A percentile compares a stretch with the other conserved stretches of the same genome.
These are phyloP conservation scores for Chenopodium formosanum DNA, from an alignment of 148 eudicot genomes.

Conservation along the genomic window DNA sequence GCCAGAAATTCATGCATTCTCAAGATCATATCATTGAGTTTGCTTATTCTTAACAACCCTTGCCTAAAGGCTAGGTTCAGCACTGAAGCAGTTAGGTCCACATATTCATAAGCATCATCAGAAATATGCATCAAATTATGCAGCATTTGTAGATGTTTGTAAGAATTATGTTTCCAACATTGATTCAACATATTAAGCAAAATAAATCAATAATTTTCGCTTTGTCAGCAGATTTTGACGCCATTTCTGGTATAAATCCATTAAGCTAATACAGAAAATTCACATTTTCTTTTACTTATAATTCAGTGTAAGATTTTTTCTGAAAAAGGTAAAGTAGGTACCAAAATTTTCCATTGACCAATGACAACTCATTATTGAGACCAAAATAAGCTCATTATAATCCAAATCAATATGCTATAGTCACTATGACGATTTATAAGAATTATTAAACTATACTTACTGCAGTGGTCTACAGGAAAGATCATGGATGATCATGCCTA, in stretches of 20 bases:
- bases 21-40: background rate
- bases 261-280: background rate
- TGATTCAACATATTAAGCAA: background rate
- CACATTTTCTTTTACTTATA: background rate
- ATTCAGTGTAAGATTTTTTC: background rate
- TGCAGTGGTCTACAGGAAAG: constrained; percentile 89
- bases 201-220: background rate
- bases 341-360: background rate
- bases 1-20: background rate
- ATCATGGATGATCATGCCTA: constrained; percentile 94
- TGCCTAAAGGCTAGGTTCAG: background rate
- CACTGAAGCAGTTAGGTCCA: too few relatives aligned
- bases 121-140: too few relatives aligned
- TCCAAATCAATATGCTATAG: background rate
- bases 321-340: background rate
- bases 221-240: background rate
- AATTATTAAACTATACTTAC: constrained; percentile 41
- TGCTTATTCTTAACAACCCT: background rate
- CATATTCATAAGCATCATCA: too few relatives aligned
- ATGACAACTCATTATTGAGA: background rate
- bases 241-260: background rate
- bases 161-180: background rate
- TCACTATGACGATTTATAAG: background rate
- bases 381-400: background rate
- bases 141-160: background rate